A percentile compares a stretch with the other conserved stretches of the same genome.
Evolutionary conservation across 2,329 filamentous ascomycete genomes (phyloP).

Genomic region (Diplocarpon rosae): DNA sequence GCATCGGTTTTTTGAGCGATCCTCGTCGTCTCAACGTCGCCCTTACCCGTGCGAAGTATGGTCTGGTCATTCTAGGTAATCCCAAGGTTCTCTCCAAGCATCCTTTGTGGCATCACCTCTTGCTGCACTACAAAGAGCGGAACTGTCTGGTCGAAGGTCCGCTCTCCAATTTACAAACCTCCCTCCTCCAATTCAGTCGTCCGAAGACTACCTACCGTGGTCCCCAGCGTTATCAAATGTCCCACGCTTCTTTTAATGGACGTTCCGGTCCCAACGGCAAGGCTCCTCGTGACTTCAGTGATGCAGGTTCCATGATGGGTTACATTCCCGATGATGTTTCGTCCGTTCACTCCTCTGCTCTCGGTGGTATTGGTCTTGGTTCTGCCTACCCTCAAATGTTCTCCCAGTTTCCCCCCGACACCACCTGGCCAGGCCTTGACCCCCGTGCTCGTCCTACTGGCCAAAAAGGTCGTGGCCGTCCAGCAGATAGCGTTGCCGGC

Average conservation of each 20-base stretch:
- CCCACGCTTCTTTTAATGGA: constrained; percentile 42
- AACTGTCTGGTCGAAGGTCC: constrained; percentile 95
- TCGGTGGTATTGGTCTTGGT: constrained; percentile 70
- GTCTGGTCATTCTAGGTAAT: constrained; percentile 91
- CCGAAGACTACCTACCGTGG: constrained; percentile 87
- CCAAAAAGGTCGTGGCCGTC: constrained; percentile 54
- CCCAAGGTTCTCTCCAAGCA: constrained; percentile 97
- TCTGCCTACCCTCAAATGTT: constrained; percentile 92
- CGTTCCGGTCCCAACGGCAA: constrained; percentile 25
- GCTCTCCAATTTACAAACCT: constrained; percentile 89
- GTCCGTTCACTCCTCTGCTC: constrained; percentile 83
- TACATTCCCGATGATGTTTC: constrained; percentile 97
- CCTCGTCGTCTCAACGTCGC: constrained; percentile 95
- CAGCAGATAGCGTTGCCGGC: constrained; percentile 71
- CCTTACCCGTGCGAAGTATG: constrained; percentile 92
- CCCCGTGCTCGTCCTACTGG: constrained; percentile 51
- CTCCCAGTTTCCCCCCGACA: constrained; percentile 74
- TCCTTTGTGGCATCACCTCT: constrained; percentile 89
- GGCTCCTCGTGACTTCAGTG: constrained; percentile 31
- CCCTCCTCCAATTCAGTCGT: constrained; percentile 85
- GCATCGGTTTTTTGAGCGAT: constrained; percentile 96
- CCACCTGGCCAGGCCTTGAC: constrained; percentile 70
- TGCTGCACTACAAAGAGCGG: constrained; percentile 92
- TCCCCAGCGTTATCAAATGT: constrained; percentile 77
- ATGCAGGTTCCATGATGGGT: constrained; percentile 80